A percentile compares a stretch with the other conserved stretches of the same genome.
These are phyloP conservation scores for Lactarius hengduanensis DNA, from an alignment of 768 basidiomycete genomes.

Conservation along the genomic window DNA sequence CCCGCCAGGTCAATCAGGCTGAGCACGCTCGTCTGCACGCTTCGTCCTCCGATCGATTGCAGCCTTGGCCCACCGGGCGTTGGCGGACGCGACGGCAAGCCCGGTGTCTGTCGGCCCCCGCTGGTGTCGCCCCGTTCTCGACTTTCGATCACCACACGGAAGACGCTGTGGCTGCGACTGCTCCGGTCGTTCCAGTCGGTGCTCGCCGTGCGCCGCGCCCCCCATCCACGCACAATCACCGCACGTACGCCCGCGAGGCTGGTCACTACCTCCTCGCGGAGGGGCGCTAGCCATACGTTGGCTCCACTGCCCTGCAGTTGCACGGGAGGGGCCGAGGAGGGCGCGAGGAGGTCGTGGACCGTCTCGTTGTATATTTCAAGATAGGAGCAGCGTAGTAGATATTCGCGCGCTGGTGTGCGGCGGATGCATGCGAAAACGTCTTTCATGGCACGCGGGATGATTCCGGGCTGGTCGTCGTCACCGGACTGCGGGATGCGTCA, in stretches of 20 bases:
- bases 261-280: conserved; percentile 93
- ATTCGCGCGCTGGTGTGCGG: conserved; percentile 75
- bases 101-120: conserved; percentile 54
- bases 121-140: conserved; percentile 62
- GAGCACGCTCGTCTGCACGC: conserved; percentile 74
- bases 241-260: conserved; percentile 83
- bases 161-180: conserved; percentile 92
- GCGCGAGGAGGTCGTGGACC: conserved; percentile 82
- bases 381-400: conserved; percentile 93
- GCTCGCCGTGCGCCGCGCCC: conserved; percentile 83
- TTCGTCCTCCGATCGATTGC: conserved; percentile 75
- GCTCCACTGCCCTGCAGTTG: conserved; percentile 67
- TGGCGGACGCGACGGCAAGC: conserved; percentile 39
- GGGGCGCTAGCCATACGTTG: conserved; percentile 67
- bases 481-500: conserved; percentile 49
- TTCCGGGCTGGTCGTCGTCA: conserved; percentile 81
- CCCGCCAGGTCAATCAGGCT: conserved; percentile 96
- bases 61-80: conserved; percentile 62
- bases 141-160: conserved; percentile 89
- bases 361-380: conserved; percentile 97
- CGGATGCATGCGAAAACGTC: conserved; percentile 88
- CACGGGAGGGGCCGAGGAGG: conserved; percentile 56
- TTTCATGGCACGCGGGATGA: conserved; percentile 89
- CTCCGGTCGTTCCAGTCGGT: conserved; percentile 99
- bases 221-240: conserved; percentile 82